Evolutionary conservation across 2,329 filamentous ascomycete genomes (phyloP).

Genomic region (Arthrobotrys megalospora): DNA sequence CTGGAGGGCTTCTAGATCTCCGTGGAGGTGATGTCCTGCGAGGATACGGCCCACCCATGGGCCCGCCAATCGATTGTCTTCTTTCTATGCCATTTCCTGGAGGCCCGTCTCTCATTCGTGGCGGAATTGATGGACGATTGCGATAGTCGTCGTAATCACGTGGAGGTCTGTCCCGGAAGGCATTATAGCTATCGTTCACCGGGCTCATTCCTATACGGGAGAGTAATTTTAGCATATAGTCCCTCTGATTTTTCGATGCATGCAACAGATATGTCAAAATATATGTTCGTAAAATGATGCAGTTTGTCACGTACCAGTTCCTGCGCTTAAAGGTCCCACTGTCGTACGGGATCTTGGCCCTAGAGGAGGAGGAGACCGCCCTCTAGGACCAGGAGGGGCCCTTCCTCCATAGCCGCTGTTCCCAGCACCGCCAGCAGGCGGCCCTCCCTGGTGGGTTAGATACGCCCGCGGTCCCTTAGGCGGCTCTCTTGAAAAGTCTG

Average conservation of each 20-base stretch:
- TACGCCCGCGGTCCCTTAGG: conserved; percentile 56
- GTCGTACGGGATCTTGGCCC: conserved; percentile 43
- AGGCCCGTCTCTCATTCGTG: conserved; percentile 29
- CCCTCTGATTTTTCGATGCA: not conserved
- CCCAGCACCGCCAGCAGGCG: conserved; percentile 36
- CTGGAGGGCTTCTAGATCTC: conserved; percentile 57
- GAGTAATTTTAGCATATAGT: not conserved
- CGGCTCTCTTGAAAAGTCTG: conserved; percentile 52
- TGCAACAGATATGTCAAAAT: not conserved
- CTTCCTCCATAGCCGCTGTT: conserved; percentile 43
- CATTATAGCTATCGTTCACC: conserved; percentile 43
- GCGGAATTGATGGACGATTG: conserved; percentile 34
- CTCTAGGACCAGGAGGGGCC: conserved; percentile 42
- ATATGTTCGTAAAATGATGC: not conserved
- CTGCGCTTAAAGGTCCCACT: conserved; percentile 52
- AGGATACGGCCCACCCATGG: conserved; percentile 49
- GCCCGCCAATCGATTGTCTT: conserved; percentile 49
- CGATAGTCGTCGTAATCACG: conserved; percentile 55
- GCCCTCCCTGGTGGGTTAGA: conserved; percentile 52
- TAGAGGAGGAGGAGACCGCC: conserved; percentile 50
- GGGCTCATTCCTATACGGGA: conserved; percentile 51
- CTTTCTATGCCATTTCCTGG: conserved; percentile 34
- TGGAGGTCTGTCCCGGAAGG: conserved; percentile 45
- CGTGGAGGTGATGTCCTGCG: conserved; percentile 45
- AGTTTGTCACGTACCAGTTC: conserved; percentile 38